These are phyloP conservation scores for Candida sithepensis DNA, from an alignment of 805 yeast species.

Conservation along the genomic window DNA sequence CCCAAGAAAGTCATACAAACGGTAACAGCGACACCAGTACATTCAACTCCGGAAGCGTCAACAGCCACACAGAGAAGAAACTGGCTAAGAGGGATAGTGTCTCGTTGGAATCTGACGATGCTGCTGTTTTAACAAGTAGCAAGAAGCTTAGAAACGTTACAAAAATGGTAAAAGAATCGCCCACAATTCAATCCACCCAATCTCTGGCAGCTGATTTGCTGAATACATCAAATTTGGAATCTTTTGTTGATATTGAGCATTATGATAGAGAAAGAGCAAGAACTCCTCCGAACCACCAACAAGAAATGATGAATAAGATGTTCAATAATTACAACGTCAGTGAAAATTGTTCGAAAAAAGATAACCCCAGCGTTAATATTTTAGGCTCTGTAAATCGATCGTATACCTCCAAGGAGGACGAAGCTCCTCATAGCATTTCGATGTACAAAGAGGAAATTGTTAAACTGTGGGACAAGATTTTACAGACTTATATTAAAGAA, in stretches of 20 bases:
- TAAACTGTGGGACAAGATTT: conserved; percentile 27
- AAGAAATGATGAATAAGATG: not conserved
- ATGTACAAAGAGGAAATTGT: not conserved
- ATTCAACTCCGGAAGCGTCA: not conserved
- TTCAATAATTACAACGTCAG: not conserved
- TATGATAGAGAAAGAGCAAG: not conserved
- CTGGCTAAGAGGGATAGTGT: conserved; percentile 2
- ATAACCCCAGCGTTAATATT: too few relatives aligned
- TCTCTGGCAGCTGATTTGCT: not conserved
- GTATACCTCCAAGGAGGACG: not conserved
- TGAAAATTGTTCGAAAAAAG: not conserved
- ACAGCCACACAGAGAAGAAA: not conserved
- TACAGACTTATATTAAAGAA: conserved; percentile 37
- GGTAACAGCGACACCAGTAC: not conserved
- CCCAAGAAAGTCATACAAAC: not conserved
- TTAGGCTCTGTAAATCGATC: too few relatives aligned
- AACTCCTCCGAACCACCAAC: not conserved
- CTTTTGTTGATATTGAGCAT: conserved; percentile 6
- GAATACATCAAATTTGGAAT: conserved; percentile 1
- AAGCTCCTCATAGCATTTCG: not conserved
- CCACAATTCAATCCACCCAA: not conserved
- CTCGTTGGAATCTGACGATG: not conserved
- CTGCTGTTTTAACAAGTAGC: not conserved
- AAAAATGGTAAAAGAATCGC: not conserved
- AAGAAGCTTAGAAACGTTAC: conserved; percentile 1